phyloP scores from a whole-genome alignment of 2,329 filamentous ascomycete genomes.

The Fusarium armeniacum region DNA sequence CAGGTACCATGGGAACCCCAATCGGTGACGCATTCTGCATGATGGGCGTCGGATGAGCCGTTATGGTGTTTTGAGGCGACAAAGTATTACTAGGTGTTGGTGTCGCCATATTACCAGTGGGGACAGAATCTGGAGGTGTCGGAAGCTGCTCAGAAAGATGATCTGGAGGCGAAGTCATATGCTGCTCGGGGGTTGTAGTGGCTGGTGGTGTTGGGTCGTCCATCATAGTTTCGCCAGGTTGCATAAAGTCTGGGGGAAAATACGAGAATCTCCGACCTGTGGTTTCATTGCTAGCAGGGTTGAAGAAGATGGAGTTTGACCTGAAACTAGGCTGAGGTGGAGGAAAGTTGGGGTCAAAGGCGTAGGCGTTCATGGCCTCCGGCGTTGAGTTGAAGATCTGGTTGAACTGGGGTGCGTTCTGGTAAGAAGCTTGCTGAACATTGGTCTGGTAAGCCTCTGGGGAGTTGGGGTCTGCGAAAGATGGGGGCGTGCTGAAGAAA shows the following conservation, averaged over 20 bases:
- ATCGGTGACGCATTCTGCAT: constrained; percentile 51
- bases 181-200: constrained; percentile 49
- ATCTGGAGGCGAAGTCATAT: constrained; percentile 50
- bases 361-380: constrained; percentile 65
- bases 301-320: constrained; percentile 76
- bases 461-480: constrained; percentile 52
- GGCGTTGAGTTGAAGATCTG: constrained; percentile 70
- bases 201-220: constrained; percentile 56
- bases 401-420: constrained; percentile 68
- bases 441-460: constrained; percentile 52
- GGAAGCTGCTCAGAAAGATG: constrained; percentile 56
- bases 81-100: constrained; percentile 53
- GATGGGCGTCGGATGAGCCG: constrained; percentile 51
- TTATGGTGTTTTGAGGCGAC: constrained; percentile 56
- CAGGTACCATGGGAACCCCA: constrained; percentile 37
- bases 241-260: constrained; percentile 70
- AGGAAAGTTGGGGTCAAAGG: constrained; percentile 60
- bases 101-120: constrained; percentile 50
- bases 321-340: constrained; percentile 69
- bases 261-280: constrained; percentile 73
- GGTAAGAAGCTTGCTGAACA: constrained; percentile 57
- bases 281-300: constrained; percentile 67
- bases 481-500: constrained; percentile 55
- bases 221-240: constrained; percentile 51
- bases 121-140: constrained; percentile 62